Evolutionary conservation across 768 basidiomycete species (phyloP), one percentile per base, ranked within the genome.

Genomic region (Kwoniella pini): DNA sequence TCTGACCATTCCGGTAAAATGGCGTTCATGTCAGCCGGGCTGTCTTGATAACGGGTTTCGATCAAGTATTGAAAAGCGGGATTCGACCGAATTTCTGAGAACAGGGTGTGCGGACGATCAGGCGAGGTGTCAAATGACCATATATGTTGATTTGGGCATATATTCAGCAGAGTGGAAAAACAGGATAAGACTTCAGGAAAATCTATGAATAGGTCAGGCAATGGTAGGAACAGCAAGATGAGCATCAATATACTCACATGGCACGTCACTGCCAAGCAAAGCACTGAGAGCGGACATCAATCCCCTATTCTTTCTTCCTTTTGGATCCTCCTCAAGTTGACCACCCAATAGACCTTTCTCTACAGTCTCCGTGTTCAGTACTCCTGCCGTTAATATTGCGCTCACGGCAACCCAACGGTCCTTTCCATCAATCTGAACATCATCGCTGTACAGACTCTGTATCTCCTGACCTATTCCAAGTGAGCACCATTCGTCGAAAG

Each of bases 61-160:
- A 80, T 62, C 4, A 78, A 55, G 0, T 31, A 9, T 28, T 70
- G 66, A 24, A 80, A 79, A 11, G 74, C 68, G 0, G 71, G 64
- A 74, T 95, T 97, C 71, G 90, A 87, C 74, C 88, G 89, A 71
- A 97, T 84, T 13, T 87, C 84, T 70, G 90, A 90, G 68, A 95
- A 87, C 6, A 91, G 83, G 33, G 88, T 82, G 65, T 86, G 84
- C 2, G 91, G 87, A 70, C 87, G 89, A 68, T 90, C 87, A 4
- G 84, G 81, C 0, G 84, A 83, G 65, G 68, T 31, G 40, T 89
- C 87, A 27, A 82, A 84, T 19, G 81, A 74, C 94, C 95, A 97
- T 13, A 91, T 74, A 11, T 81, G 58, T 82, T 86, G 65, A 79
- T 82, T 40, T 88, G 80, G 60, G 88, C 81, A 61, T 83, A 80